A percentile compares a stretch with the other conserved stretches of the same genome.
These are phyloP conservation scores for Penstemon eatonii DNA, from an alignment of 257 asterid species.

Conservation along the genomic window DNA sequence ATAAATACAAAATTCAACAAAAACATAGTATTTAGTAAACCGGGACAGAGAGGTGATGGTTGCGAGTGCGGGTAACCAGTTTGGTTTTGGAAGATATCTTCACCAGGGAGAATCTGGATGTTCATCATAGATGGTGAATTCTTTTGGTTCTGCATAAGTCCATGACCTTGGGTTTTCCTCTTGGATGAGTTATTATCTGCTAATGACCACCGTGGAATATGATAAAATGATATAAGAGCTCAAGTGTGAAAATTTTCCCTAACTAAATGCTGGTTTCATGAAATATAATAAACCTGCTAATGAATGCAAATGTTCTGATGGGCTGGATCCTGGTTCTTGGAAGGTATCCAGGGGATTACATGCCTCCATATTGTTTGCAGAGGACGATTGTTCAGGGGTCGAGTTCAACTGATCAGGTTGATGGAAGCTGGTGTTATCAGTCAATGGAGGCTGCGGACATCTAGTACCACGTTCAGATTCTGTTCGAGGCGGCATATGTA, in stretches of 20 bases:
- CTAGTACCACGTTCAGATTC: conserved; percentile 18
- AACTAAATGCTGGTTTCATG: background rate
- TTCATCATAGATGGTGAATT: conserved; percentile 2
- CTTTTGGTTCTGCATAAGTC: conserved; percentile 9
- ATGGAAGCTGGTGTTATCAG: conserved; percentile 15
- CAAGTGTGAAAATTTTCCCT: background rate
- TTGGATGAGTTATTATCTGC: conserved; percentile 23
- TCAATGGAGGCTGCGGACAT: conserved; percentile 9
- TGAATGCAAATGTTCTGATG: conserved; percentile 14
- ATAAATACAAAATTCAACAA: background rate
- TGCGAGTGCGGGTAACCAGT: background rate
- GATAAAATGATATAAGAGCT: background rate
- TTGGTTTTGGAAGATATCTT: background rate
- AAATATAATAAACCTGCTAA: conserved; percentile 19
- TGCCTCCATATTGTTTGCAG: conserved; percentile 14
- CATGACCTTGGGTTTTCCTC: conserved; percentile 12
- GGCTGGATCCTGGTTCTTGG: conserved; percentile 19
- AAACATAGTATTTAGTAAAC: background rate
- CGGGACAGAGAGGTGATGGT: conserved; percentile 8
- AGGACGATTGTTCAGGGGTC: conserved; percentile 22
- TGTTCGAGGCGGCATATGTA: conserved; percentile 16
- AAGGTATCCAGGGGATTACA: conserved; percentile 17
- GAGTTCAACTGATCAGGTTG: conserved; percentile 19
- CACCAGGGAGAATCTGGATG: background rate
- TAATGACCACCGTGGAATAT: conserved; percentile 11